A percentile compares a stretch with the other conserved stretches of the same genome.
These are phyloP conservation scores for Xylaria curta DNA, from an alignment of 495 filamentous ascomycete species.

Conservation along the genomic window DNA sequence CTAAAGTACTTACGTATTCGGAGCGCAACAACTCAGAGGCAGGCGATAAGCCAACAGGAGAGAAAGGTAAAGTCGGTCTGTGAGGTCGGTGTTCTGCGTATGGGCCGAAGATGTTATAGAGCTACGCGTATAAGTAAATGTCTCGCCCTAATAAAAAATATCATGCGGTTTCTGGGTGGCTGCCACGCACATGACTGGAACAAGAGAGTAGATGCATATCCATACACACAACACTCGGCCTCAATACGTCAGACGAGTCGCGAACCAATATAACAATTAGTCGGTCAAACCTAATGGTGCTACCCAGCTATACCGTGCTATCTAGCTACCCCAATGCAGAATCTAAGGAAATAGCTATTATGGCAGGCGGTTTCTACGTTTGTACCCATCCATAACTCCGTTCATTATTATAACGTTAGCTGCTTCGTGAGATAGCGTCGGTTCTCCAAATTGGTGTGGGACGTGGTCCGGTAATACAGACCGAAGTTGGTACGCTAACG, in stretches of 20 bases:
- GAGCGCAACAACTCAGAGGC: neutral
- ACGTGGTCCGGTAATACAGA: neutral
- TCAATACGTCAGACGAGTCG: neutral
- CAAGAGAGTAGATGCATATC: neutral
- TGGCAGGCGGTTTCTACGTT: neutral
- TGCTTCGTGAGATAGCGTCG: neutral
- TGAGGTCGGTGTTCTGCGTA: neutral
- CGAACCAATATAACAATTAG: neutral
- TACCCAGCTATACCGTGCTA: neutral
- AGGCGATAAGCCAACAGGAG: slow-evolving; percentile 1
- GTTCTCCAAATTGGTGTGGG: neutral
- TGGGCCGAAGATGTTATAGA: neutral
- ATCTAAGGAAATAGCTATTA: neutral
- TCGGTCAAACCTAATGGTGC: neutral
- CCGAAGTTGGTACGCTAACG: slow-evolving; percentile 7
- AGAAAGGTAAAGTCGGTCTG: neutral
- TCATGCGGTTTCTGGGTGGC: neutral
- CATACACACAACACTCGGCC: neutral
- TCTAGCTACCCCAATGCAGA: neutral
- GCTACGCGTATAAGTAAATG: neutral
- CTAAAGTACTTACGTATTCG: neutral
- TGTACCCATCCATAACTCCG: neutral
- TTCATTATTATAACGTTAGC: neutral
- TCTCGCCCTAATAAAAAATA: neutral
- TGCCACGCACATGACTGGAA: neutral